A percentile compares a stretch with the other conserved stretches of the same genome.
phyloP scores from a whole-genome alignment of 495 filamentous ascomycete genomes.

The Bombardia bombarda region DNA sequence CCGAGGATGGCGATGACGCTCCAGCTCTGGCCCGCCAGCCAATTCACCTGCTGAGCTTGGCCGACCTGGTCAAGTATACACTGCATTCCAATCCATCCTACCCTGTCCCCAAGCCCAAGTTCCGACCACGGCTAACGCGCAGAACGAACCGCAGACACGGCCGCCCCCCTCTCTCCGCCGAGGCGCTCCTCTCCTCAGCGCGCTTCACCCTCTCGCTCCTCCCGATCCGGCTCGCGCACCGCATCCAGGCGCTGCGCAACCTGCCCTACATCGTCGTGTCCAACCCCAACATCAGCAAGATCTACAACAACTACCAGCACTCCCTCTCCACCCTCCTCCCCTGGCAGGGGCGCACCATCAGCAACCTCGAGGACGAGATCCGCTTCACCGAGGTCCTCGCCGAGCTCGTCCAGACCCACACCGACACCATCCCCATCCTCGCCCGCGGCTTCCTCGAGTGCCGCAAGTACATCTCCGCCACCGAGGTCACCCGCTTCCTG shows the following conservation, averaged over 20 bases:
- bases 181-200: slow-evolving; percentile 75
- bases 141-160: slow-evolving; percentile 54
- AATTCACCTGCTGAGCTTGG: slow-evolving; percentile 72
- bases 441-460: slow-evolving; percentile 90
- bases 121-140: neutral
- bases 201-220: slow-evolving; percentile 92
- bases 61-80: slow-evolving; percentile 87
- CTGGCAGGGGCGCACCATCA: slow-evolving; percentile 68
- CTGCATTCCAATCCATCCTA: slow-evolving; percentile 3
- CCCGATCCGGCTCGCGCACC: slow-evolving; percentile 87
- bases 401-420: slow-evolving; percentile 86
- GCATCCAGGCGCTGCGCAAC: slow-evolving; percentile 85
- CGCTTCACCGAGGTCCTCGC: slow-evolving; percentile 86
- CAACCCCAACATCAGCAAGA: slow-evolving; percentile 83
- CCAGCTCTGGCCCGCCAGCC: slow-evolving; percentile 67
- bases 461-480: slow-evolving; percentile 70
- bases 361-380: slow-evolving; percentile 78
- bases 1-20: slow-evolving; percentile 57
- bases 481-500: slow-evolving; percentile 79
- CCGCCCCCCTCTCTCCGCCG: slow-evolving; percentile 73
- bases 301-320: slow-evolving; percentile 92
- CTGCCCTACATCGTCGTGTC: slow-evolving; percentile 96
- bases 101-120: neutral
- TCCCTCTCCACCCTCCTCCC: slow-evolving; percentile 82
- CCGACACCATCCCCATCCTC: slow-evolving; percentile 87